phyloP scores from a whole-genome alignment of 148 eudicot genomes.

The Nepenthes mirabilis region DNA sequence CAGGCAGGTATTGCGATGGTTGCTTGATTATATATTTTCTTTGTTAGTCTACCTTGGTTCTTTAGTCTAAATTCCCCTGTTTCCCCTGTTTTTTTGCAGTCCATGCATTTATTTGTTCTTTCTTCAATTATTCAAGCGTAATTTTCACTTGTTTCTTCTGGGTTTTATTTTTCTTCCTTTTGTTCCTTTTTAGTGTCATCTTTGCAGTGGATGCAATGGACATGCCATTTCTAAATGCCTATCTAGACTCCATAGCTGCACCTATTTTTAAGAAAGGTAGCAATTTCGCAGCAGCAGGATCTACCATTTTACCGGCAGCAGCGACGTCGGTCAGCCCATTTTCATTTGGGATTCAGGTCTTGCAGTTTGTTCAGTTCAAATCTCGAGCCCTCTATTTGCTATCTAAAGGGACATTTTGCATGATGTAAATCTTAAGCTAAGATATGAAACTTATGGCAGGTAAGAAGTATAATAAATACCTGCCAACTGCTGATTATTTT shows the following conservation, averaged over 20 bases:
- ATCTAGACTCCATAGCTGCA: constrained; percentile 61
- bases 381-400: constrained; percentile 41
- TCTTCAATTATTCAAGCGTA: background rate
- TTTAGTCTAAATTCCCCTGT: background rate
- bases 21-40: constrained; percentile 76
- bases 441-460: constrained; percentile 25
- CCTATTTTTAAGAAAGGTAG: constrained; percentile 63
- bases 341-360: constrained; percentile 78
- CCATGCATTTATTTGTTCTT: background rate
- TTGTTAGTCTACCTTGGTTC: constrained; percentile 19
- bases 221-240: constrained; percentile 72
- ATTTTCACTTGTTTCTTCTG: background rate
- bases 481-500: constrained; percentile 61
- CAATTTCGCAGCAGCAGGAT: constrained; percentile 87
- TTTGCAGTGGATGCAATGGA: constrained; percentile 89
- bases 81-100: constrained; percentile 3
- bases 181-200: background rate
- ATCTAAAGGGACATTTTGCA: constrained; percentile 29
- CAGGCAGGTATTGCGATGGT: constrained; percentile 89
- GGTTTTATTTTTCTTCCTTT: no score
- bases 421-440: background rate
- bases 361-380: constrained; percentile 82
- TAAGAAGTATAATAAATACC: constrained; percentile 46
- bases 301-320: constrained; percentile 67
- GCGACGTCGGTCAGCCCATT: constrained; percentile 76